phyloP scores from a whole-genome alignment of 257 asterid species.

The Primulina eburnea region DNA sequence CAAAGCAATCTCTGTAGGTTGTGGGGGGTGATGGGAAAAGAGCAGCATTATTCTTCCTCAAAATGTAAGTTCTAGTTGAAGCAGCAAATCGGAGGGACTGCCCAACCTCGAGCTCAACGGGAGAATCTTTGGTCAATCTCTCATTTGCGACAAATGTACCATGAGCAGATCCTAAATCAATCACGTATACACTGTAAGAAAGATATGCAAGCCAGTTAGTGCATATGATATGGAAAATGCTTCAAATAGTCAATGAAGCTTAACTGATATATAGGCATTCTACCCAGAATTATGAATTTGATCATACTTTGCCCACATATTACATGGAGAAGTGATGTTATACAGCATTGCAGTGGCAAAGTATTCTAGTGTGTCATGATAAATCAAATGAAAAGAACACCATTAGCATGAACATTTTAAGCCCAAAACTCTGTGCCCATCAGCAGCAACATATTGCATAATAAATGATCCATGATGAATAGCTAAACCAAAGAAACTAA shows the following conservation, averaged over 20 bases:
- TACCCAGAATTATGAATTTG: background rate
- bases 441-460: background rate
- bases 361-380: background rate
- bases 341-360: constrained; percentile 5
- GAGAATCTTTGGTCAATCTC: constrained; percentile 76
- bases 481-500: constrained; percentile 15
- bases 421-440: constrained; percentile 4
- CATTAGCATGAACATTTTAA: constrained; percentile 21
- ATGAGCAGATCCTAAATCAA: constrained; percentile 96
- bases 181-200: constrained; percentile 75
- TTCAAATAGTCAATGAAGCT: constrained; percentile 17
- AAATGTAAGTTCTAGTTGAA: constrained; percentile 76
- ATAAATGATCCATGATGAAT: background rate
- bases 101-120: constrained; percentile 87
- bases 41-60: constrained; percentile 74
- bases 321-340: constrained; percentile 3
- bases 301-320: background rate
- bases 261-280: background rate
- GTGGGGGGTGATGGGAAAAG: constrained; percentile 68
- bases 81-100: constrained; percentile 95
- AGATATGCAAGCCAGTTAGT: constrained; percentile 22
- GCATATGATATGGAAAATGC: constrained; percentile 7
- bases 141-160: constrained; percentile 98
- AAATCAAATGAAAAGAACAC: constrained; percentile 11
- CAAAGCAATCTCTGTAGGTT: constrained; percentile 57